A percentile compares a stretch with the other conserved stretches of the same genome.
These are phyloP conservation scores for Camellia sinensis DNA, from an alignment of 148 eudicot species.

Conservation along the genomic window DNA sequence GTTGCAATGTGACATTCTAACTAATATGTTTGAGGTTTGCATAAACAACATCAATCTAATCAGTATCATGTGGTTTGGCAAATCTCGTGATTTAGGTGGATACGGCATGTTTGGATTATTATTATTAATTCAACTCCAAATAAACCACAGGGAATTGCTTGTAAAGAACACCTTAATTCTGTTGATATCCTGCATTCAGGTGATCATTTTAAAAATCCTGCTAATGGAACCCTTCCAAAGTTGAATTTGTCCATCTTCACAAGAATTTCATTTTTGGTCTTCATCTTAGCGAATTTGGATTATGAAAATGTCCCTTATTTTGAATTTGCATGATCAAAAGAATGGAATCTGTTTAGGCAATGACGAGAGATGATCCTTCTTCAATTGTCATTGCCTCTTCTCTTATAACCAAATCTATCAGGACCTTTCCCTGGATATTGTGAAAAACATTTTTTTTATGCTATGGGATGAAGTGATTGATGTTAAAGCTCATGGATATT, in stretches of 20 bases:
- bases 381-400: too few species aligned
- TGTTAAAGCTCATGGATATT: background rate
- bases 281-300: background rate
- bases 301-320: background rate
- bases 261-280: background rate
- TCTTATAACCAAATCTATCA: background rate
- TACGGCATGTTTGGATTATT: background rate
- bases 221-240: background rate
- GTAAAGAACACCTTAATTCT: background rate
- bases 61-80: background rate
- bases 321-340: background rate
- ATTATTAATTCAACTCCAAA: background rate
- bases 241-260: background rate
- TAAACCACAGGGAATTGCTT: background rate
- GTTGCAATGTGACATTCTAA: background rate
- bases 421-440: background rate
- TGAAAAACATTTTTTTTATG: background rate
- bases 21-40: background rate
- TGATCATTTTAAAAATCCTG: background rate
- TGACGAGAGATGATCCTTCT: background rate
- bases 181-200: background rate
- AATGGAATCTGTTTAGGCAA: background rate
- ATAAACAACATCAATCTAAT: background rate
- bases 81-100: background rate
- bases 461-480: background rate